These are phyloP conservation scores for Clonostachys rosea DNA, from an alignment of 2,329 filamentous ascomycete species.

Conservation along the genomic window DNA sequence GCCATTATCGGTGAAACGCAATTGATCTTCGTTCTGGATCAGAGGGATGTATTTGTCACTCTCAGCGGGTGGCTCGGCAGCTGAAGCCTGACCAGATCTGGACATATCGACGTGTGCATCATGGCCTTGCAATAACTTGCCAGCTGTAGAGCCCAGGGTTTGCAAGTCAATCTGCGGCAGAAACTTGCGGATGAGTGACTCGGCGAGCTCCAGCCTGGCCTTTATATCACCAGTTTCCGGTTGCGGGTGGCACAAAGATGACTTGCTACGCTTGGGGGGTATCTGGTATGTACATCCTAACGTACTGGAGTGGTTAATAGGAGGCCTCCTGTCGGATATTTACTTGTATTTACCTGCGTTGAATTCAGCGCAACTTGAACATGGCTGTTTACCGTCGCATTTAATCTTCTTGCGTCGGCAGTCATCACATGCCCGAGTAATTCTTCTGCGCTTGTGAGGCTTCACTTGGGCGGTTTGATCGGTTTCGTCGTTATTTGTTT, in stretches of 20 bases:
- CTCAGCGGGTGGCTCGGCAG: slow-evolving; percentile 30
- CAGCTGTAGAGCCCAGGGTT: slow-evolving; percentile 70
- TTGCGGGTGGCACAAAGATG: slow-evolving; percentile 65
- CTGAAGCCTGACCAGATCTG: slow-evolving; percentile 8
- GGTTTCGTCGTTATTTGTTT: too few relatives aligned
- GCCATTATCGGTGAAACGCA: slow-evolving; percentile 90
- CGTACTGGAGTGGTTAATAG: background rate
- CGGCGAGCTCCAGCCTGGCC: slow-evolving; percentile 74
- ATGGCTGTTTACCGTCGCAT: slow-evolving; percentile 81
- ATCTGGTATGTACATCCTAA: slow-evolving; percentile 93
- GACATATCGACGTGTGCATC: slow-evolving; percentile 43
- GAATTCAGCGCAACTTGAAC: slow-evolving; percentile 95
- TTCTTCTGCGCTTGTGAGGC: slow-evolving; percentile 67
- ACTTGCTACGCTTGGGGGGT: slow-evolving; percentile 72
- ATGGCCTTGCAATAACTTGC: slow-evolving; percentile 60
- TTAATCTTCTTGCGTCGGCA: slow-evolving; percentile 85
- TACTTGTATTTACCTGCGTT: slow-evolving; percentile 72
- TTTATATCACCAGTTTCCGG: slow-evolving; percentile 91
- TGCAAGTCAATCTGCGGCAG: slow-evolving; percentile 82
- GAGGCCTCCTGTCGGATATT: background rate
- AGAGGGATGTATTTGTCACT: slow-evolving; percentile 84
- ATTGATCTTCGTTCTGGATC: slow-evolving; percentile 86
- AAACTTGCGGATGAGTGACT: slow-evolving; percentile 72
- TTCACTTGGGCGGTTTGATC: too few relatives aligned
- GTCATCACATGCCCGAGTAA: slow-evolving; percentile 78